A percentile compares a stretch with the other conserved stretches of the same genome.
Conservation (phyloP, 2,329 filamentous ascomycete species). For the Tolypocladium nubicola region DNA sequence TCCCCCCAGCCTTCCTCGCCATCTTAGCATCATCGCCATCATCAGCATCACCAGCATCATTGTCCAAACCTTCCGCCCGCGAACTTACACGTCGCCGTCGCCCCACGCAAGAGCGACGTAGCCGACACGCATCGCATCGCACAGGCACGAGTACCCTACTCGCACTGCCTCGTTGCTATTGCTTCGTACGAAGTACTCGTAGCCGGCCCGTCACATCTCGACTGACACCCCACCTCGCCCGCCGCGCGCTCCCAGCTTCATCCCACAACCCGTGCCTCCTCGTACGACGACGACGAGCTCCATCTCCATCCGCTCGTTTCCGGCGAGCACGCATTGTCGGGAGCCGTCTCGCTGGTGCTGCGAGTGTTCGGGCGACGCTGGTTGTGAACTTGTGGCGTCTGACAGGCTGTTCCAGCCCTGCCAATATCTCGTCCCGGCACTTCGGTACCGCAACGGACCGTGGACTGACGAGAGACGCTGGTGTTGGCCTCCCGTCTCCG, state of each 20-base stretch:
- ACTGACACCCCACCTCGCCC: not conserved
- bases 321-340: not conserved
- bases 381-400: not conserved
- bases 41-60: not conserved
- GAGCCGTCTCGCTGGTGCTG: not conserved
- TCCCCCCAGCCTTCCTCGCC: not conserved
- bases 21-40: not conserved
- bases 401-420: not conserved
- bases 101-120: not conserved
- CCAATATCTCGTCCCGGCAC: not conserved
- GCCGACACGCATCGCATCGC: not conserved
- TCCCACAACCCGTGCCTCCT: too few species aligned
- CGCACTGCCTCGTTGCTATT: not conserved
- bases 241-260: not conserved
- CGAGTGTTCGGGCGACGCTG: not conserved
- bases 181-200: too few species aligned
- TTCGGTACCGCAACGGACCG: not conserved
- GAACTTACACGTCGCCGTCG: too few species aligned
- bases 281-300: not conserved
- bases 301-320: not conserved
- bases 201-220: not conserved
- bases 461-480: not conserved
- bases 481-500: not conserved
- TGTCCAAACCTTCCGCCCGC: too few species aligned
- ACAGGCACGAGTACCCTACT: not conserved